Conservation (phyloP, 2,329 filamentous ascomycete genomes). For the Penicillium polonicum region DNA sequence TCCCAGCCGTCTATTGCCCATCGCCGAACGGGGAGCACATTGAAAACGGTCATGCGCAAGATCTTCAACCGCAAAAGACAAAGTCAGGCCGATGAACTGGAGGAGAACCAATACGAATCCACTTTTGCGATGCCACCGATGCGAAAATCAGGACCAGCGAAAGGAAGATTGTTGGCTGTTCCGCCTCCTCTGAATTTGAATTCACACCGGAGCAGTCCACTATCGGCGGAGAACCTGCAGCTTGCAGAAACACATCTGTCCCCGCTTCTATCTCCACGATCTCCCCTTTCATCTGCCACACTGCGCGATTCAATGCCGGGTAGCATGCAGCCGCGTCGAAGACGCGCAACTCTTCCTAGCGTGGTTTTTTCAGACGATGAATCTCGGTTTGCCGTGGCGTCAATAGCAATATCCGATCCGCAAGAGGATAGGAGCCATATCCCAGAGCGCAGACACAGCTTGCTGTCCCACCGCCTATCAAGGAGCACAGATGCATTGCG, state of each 20-base stretch:
- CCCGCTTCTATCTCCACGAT: conserved; percentile 11
- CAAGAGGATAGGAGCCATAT: conserved; percentile 19
- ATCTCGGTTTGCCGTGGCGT: conserved; percentile 31
- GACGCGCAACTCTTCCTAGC: conserved; percentile 48
- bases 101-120: conserved; percentile 25
- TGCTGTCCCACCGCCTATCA: conserved; percentile 42
- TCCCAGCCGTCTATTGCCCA: conserved; percentile 26
- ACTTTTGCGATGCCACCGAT: conserved; percentile 11
- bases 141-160: conserved; percentile 15
- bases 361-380: conserved; percentile 45
- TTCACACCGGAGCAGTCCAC: conserved; percentile 24
- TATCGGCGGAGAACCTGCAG: conserved; percentile 23
- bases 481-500: conserved; percentile 45
- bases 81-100: conserved; percentile 33
- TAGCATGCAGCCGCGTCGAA: conserved; percentile 26
- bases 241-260: conserved; percentile 19
- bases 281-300: conserved; percentile 15
- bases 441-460: conserved; percentile 22
- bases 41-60: conserved; percentile 47
- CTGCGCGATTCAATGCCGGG: conserved; percentile 23
- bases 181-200: conserved; percentile 29
- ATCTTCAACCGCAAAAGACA: conserved; percentile 43
- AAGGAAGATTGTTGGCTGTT: conserved; percentile 24
- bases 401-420: conserved; percentile 24
- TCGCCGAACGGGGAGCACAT: conserved; percentile 42